Base-by-base conservation (phyloP, 2,329 filamentous ascomycete species). In the Graphilbum ipis-grandicollis region DNA sequence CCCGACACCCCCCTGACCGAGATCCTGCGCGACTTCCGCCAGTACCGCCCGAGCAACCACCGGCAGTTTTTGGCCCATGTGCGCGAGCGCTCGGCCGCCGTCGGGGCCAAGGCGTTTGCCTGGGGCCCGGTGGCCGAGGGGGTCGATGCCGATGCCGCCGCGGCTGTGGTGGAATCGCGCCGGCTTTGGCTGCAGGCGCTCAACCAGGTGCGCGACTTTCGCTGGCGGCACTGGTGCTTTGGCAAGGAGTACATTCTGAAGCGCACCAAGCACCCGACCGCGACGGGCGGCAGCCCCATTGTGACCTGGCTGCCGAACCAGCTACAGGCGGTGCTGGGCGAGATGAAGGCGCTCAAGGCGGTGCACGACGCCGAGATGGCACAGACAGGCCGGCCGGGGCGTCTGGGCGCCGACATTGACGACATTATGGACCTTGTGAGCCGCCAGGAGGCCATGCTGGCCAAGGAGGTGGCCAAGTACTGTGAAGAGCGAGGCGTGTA, bases 11-110 rank as follows among this genome's bases (percentile, higher is more conserved):
- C 88, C 0, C 71, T 94, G 33, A 94, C 86, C 0, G 74, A 79
- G 39, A 93, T 93, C 52, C 68, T 94, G 17, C 65, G 74, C 44
- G 88, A 94, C 55, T 96, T 96, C 64, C 72, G 86, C 43, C 68
- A 79, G 51, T 94, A 94, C 56, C 71, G 88, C 0, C 88, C 88
- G 3, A 80, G 79, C 37, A 88, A 92, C 48, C 88, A 96, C 55
- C 75, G 85, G 31, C 72, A 78, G 45, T 94, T 94, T 55, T 66
- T 96, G 25, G 68, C 73, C 43, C 77, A 76, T 50, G 79, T 93
- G 18, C 58, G 66, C 41, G 56, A 58, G 37, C 58, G 57, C 40
- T 62, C 67, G 6, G 46, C 51, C 19, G 53, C 64, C 23, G 52
- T 72, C 1, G 64, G 65, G 9, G 56, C 80, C 14, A 70, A 71